These are phyloP conservation scores for Dactylellina sp. DNA, from an alignment of 2,329 filamentous ascomycete genomes.

Conservation along the genomic window DNA sequence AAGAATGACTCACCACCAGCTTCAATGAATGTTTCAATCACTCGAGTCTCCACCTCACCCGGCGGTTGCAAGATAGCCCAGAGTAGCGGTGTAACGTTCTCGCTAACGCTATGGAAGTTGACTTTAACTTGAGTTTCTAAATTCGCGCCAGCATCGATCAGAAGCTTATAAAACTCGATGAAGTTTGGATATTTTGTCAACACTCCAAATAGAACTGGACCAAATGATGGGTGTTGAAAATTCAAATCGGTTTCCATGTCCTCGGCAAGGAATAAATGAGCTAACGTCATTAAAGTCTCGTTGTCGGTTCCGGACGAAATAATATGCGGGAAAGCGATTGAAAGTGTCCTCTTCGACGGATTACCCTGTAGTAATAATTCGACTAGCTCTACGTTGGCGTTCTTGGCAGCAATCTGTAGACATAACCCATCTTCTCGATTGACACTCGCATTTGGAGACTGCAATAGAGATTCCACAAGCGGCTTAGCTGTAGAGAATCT, in stretches of 20 bases:
- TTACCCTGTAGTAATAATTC: constrained; percentile 31
- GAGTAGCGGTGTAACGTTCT: constrained; percentile 42
- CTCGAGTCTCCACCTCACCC: constrained; percentile 16
- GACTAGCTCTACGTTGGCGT: constrained; percentile 43
- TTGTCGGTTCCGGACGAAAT: constrained; percentile 45
- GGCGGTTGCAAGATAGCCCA: constrained; percentile 47
- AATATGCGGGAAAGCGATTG: constrained; percentile 49
- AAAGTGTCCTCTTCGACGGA: constrained; percentile 47
- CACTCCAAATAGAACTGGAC: constrained; percentile 40
- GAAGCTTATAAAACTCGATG: constrained; percentile 39
- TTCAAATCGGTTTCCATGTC: constrained; percentile 48
- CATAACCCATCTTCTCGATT: constrained; percentile 52
- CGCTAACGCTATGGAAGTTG: constrained; percentile 44
- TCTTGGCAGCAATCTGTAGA: constrained; percentile 39
- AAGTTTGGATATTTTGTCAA: constrained; percentile 50
- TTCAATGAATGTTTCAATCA: constrained; percentile 45
- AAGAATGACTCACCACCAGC: constrained; percentile 34
- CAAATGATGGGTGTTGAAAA: constrained; percentile 49
- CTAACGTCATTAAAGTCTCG: constrained; percentile 34
- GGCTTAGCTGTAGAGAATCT: constrained; percentile 39
- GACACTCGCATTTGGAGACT: constrained; percentile 44
- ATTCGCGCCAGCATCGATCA: constrained; percentile 29
- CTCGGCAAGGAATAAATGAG: constrained; percentile 28
- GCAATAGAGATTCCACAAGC: constrained; percentile 35
- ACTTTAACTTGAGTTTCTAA: constrained; percentile 44